Evolutionary conservation across 495 filamentous ascomycete species (phyloP), one percentile per base, ranked within the genome.

Genomic region (Darksidea phi): DNA sequence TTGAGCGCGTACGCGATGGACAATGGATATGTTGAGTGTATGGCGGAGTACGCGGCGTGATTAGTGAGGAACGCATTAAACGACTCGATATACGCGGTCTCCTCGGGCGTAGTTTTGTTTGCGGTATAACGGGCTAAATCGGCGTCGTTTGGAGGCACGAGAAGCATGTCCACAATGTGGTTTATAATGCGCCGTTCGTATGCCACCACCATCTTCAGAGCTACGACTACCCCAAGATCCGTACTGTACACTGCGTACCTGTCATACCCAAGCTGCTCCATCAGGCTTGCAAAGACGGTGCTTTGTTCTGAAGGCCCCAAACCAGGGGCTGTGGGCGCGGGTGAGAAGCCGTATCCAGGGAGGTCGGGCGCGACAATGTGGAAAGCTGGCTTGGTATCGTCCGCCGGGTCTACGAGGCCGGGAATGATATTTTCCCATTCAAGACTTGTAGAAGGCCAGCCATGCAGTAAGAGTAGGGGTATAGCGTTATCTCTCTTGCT

Each of bases 61-160:
- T 32, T 6, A 25, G 24, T 37, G 2, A 5, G 13, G 6, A 34
- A 52, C 15, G 2, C 11, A 6, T 37, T 8, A 2, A 37, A 2
- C 8, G 4, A 4, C 2, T 2, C 6, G 7, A 52, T 52, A 37
- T 52, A 52, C 15, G 24, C 49, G 2, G 24, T 34, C 17, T 52
- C 49, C n/a, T 52, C 49, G 17, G 49, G 24, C 15, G 49, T 52
- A 2, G 49, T 52, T 18, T 52, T 24, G 17, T 52, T 52, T 18
- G 24, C 23, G 2, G 25, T 13, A 25, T 34, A 32, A 3, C 49
- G 23, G 2, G 24, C 24, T 32, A 28, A 3, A 25, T 52, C 28
- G 8, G 23, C n/a, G 28, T 4, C 41, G 6, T 15, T 43, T 3
- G 41, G 41, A 4, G 18, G 3, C 5, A 15, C 41, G 3, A 43